phyloP scores from a whole-genome alignment of 495 filamentous ascomycete genomes.

The Penicillium cataractarum region DNA sequence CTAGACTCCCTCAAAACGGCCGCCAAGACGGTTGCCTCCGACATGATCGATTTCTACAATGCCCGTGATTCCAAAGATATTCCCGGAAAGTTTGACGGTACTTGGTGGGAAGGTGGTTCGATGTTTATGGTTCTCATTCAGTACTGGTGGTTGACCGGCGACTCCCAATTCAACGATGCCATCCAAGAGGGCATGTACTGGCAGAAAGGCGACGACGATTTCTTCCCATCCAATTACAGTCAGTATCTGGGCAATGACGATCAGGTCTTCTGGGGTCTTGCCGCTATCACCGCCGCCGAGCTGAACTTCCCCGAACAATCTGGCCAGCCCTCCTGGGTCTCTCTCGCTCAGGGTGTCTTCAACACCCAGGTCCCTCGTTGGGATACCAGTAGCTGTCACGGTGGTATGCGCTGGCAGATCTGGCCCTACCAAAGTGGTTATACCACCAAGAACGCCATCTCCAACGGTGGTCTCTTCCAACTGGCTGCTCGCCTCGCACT shows the following conservation, averaged over 20 bases:
- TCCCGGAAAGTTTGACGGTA: slow-evolving; percentile 65
- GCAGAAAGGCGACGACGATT: slow-evolving; percentile 71
- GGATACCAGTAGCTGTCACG: slow-evolving; percentile 67
- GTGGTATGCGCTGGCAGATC: slow-evolving; percentile 86
- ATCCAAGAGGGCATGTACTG: slow-evolving; percentile 64
- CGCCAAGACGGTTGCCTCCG: slow-evolving; percentile 63
- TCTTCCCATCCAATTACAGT: slow-evolving; percentile 59
- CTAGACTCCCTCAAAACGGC: slow-evolving; percentile 63
- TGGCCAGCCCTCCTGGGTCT: slow-evolving; percentile 61
- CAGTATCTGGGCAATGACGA: slow-evolving; percentile 68
- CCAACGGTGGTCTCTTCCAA: slow-evolving; percentile 81
- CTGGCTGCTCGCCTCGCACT: slow-evolving; percentile 74
- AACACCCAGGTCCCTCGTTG: slow-evolving; percentile 71
- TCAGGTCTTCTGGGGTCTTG: slow-evolving; percentile 81
- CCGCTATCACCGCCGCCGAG: slow-evolving; percentile 74
- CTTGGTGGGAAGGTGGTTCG: slow-evolving; percentile 78
- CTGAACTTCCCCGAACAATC: slow-evolving; percentile 68
- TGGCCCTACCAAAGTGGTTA: slow-evolving; percentile 80
- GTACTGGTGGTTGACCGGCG: slow-evolving; percentile 78
- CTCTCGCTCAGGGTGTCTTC: slow-evolving; percentile 62
- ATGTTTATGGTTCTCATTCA: slow-evolving; percentile 76
- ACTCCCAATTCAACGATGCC: slow-evolving; percentile 68
- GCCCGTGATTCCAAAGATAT: slow-evolving; percentile 62
- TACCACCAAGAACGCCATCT: slow-evolving; percentile 78
- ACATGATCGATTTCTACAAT: slow-evolving; percentile 68